phyloP scores from a whole-genome alignment of 1,284 basidiomycete species.

The Grifola frondosa region DNA sequence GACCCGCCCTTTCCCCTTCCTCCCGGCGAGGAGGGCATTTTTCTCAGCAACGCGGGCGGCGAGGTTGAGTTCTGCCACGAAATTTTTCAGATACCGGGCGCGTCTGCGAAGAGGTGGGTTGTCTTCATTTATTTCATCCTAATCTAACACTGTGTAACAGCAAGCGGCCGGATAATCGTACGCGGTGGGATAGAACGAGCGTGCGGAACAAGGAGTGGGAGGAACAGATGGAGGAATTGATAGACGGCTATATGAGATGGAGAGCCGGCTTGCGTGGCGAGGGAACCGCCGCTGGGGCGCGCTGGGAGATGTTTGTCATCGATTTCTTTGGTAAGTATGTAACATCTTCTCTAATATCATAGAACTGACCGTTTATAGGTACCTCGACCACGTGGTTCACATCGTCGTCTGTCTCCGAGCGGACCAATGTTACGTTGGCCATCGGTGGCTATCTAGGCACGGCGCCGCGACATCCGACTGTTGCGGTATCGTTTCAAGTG shows the following conservation, averaged over 20 bases:
- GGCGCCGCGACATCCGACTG: slow-evolving; percentile 12
- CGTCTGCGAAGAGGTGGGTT: not conserved
- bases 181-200: slow-evolving; percentile 1
- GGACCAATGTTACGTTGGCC: slow-evolving; percentile 5
- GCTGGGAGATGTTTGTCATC: slow-evolving; percentile 1
- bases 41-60: slow-evolving; percentile 1
- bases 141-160: not conserved
- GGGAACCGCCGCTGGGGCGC: not conserved
- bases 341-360: no score
- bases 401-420: not conserved
- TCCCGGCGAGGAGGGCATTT: slow-evolving; percentile 1
- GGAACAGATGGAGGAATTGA: slow-evolving; percentile 1
- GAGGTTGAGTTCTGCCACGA: slow-evolving; percentile 1
- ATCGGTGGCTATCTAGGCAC: slow-evolving; percentile 12
- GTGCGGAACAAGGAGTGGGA: slow-evolving; percentile 3
- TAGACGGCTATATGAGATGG: slow-evolving; percentile 7
- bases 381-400: not conserved
- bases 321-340: slow-evolving; percentile 8
- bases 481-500: slow-evolving; percentile 14
- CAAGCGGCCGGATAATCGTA: not conserved
- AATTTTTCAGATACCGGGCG: not conserved
- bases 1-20: not conserved
- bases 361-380: not conserved
- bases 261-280: no score
- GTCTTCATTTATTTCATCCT: not conserved